A percentile compares a stretch with the other conserved stretches of the same genome.
Conservation (phyloP, 192 early-diverging fungal genomes). For the Coemansia sp. region DNA sequence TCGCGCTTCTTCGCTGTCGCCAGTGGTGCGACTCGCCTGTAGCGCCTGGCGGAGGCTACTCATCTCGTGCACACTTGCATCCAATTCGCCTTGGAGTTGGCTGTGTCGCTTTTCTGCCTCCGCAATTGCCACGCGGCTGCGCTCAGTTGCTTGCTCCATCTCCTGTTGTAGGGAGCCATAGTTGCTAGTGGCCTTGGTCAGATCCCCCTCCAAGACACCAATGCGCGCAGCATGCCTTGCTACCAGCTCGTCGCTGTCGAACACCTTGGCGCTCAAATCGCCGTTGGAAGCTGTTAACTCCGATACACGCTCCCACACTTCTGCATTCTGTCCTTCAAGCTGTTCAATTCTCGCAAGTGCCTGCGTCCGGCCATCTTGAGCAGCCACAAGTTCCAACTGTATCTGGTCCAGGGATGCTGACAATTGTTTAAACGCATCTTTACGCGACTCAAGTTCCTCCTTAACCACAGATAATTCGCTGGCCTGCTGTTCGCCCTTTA, state of each 20-base stretch:
- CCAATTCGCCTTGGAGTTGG: slow-evolving; percentile 4
- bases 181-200: neutral
- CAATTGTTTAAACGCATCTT: neutral
- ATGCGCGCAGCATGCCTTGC: slow-evolving; percentile 6
- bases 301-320: slow-evolving; percentile 38
- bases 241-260: neutral
- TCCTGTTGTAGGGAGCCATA: slow-evolving; percentile 1
- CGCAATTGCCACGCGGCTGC: neutral
- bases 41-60: neutral
- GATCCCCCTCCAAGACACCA: slow-evolving; percentile 1
- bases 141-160: neutral
- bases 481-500: neutral
- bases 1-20: neutral
- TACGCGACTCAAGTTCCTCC: neutral
- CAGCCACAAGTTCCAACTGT: slow-evolving; percentile 10
- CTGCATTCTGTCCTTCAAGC: slow-evolving; percentile 33
- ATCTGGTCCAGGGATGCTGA: neutral
- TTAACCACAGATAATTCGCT: neutral
- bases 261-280: slow-evolving; percentile 11
- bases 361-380: slow-evolving; percentile 1
- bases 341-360: slow-evolving; percentile 13
- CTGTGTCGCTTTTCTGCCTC: neutral
- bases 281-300: slow-evolving; percentile 28
- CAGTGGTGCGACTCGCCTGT: neutral
- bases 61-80: neutral